Evolutionary conservation across 768 basidiomycete genomes (phyloP), one percentile per base, ranked within the genome.

Genomic region (Dendrothele bispora): DNA sequence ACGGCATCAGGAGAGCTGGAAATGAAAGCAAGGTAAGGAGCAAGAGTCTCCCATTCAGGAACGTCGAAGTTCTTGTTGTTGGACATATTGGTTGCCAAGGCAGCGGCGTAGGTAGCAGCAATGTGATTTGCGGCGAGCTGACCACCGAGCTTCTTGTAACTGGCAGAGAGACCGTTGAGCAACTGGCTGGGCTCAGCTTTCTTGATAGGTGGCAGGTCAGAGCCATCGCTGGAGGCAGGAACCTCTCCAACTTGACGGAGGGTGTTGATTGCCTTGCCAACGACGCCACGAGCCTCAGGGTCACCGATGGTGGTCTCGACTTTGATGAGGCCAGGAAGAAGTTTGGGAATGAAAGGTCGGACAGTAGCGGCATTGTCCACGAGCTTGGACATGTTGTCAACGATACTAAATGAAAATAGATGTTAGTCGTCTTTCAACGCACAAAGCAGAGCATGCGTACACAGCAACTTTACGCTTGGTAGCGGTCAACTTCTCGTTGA

Each of bases 371-470:
- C 81, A 22, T 92, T 95, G 74, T 95, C 94, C 63, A 98, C 95
- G 62, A 98, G 85, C 76, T 97, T 97, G 63, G 95, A 69, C 95
- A 98, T 98, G 83, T 97, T 98, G 75, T 98, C 95, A 63, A 89
- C 79, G 55, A 98, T 98, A 60, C 87, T 91, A 62, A 43, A 61
- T 57, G 49, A 27, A 53, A 52, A 28, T 42, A 27, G 15, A 46
- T 12, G 47, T 54, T 51, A 54, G 37, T 43, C 40, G 42, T 49
- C 40, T 55, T 54, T 47, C 56, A 36, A 47, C 45, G 51, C 56
- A 42, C 47, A 50, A 34, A 51, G 21, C 44, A 48, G 55, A 43
- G 53, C 29, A n/a, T 7, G 77, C 87, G 55, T 76, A 89, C 86
- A 98, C 95, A 60, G 92, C 93, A 61, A 97, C 95, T 75, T 95